Conservation (phyloP, 2,329 filamentous ascomycete species). For the Neonectria coccinea region DNA sequence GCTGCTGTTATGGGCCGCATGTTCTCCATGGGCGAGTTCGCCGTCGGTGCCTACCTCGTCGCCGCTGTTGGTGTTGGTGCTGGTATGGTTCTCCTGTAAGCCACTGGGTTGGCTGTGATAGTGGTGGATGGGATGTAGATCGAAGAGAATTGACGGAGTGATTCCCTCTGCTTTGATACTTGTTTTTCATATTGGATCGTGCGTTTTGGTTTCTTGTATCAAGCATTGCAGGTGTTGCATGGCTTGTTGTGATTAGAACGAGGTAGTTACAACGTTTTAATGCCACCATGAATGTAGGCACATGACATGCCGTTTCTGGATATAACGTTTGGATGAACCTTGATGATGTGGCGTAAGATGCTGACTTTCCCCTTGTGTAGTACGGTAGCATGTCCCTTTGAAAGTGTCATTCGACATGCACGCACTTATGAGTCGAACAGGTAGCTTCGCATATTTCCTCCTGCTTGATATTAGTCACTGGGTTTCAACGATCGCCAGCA, state of each 20-base stretch:
- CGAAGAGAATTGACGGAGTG: slow-evolving; percentile 33
- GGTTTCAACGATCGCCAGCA: no score
- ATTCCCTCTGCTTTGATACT: slow-evolving; percentile 36
- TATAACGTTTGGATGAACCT: background rate
- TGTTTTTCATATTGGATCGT: slow-evolving; percentile 33
- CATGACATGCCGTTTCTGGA: slow-evolving; percentile 31
- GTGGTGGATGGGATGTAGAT: slow-evolving; percentile 17
- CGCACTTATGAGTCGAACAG: no score
- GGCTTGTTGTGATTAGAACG: slow-evolving; percentile 43
- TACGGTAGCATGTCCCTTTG: no score
- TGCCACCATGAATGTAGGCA: slow-evolving; percentile 36
- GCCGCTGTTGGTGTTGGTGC: slow-evolving; percentile 66
- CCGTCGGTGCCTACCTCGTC: slow-evolving; percentile 62
- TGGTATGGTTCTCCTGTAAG: slow-evolving; percentile 66
- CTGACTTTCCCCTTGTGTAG: no score
- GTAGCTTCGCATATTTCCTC: no score
- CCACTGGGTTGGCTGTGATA: slow-evolving; percentile 10
- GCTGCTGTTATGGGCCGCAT: slow-evolving; percentile 53
- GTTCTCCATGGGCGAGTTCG: slow-evolving; percentile 61
- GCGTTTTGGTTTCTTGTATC: slow-evolving; percentile 41
- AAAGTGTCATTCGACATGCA: no score
- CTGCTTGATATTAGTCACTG: no score
- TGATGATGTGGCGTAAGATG: no score
- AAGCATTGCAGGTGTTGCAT: slow-evolving; percentile 47
- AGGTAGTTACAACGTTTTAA: slow-evolving; percentile 43